Conservation (phyloP, 148 eudicot genomes). For the Chenopodium album region DNA sequence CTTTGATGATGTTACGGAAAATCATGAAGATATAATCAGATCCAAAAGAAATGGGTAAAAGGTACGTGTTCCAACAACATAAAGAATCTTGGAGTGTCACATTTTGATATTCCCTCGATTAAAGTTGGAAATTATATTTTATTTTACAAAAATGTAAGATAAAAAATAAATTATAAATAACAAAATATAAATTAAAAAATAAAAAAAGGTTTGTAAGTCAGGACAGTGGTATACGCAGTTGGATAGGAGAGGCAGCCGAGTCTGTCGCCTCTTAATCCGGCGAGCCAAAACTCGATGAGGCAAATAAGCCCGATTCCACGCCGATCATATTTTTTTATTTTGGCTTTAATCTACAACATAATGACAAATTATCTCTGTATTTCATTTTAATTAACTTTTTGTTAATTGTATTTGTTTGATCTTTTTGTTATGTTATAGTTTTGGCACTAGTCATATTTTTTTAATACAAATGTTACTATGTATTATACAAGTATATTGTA, state of each 20-base stretch:
- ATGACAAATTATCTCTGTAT: background rate
- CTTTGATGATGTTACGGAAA: background rate
- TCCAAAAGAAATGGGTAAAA: constrained; percentile 18
- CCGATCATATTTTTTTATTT: constrained; percentile 34
- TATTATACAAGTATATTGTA: no score
- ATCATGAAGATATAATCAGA: constrained; percentile 7
- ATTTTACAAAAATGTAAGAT: no score
- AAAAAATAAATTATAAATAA: no score
- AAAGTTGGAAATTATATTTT: background rate
- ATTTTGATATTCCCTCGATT: constrained; percentile 22
- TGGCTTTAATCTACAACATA: background rate
- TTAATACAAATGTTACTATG: no score
- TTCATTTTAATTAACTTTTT: background rate
- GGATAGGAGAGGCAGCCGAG: constrained; percentile 20
- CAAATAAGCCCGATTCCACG: constrained; percentile 70
- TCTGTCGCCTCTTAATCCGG: constrained; percentile 35
- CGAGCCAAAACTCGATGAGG: constrained; percentile 48
- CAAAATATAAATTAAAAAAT: no score
- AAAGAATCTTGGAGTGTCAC: constrained; percentile 27
- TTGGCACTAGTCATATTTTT: background rate
- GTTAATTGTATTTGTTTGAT: background rate
- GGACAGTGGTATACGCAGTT: constrained; percentile 29
- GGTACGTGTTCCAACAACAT: constrained; percentile 18
- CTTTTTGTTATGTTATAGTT: background rate
- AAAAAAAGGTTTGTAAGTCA: constrained; percentile 5